Evolutionary conservation across 2,329 filamentous ascomycete species (phyloP), one percentile per base, ranked within the genome.

Genomic region (Alternaria tenuissima): DNA sequence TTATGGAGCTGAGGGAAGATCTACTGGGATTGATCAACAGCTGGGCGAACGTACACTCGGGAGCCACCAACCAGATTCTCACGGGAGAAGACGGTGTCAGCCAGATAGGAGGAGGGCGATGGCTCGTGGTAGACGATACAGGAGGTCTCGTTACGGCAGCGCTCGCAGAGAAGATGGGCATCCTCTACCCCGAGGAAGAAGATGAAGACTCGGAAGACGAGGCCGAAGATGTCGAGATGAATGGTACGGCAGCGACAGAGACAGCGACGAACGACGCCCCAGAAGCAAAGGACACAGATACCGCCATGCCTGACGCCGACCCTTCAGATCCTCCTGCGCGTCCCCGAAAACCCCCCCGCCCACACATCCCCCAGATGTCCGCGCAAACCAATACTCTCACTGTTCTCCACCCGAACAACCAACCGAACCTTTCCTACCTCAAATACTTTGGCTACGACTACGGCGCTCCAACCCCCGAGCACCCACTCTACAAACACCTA

Each of bases 401-500:
- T 1, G 78, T 96, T 52, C 80, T 97, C 34, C 93, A 97, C 78
- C 81, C 89, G 52, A 93, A 94, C 77, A 87, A 90, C 30, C 93
- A 97, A 78, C 91, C 93, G 2, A 98, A 97, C 76, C 87, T 98
- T 59, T 89, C 89, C 18, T 86, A 95, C 49, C 86, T 99, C 20
- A 92, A 92, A 76, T 96, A 97, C 83, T 98, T 96, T 80, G 88
- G 88, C 77, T 98, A 89, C 80, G 93, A 96, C 79, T 82, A 85
- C 67, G 86, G 89, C 43, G 85, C 85, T 65, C 86, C 84, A 70
- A 55, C 86, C 14, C 83, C 88, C 24, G 78, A 81, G 0, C 95
- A 98, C 75, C 94, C 95, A 0, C 87, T 99, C 11, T 86, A 90
- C 77, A 89, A 87, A 16, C 90, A 95, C 75, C 87, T 99, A 52